These are phyloP conservation scores for Cytospora piceae DNA, from an alignment of 2,329 filamentous ascomycete genomes.

Conservation along the genomic window DNA sequence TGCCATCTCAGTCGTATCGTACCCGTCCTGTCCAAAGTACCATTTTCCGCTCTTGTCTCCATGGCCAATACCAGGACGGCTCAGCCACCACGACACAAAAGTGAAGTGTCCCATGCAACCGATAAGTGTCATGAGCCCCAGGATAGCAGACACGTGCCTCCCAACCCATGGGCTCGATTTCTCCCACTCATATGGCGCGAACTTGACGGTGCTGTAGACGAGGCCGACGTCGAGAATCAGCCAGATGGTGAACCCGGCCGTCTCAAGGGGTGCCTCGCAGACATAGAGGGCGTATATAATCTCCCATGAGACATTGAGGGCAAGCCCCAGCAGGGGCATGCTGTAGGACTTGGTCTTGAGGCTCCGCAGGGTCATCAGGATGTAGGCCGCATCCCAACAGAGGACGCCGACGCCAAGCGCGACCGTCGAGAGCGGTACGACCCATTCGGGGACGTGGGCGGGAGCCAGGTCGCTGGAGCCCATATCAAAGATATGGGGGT, in stretches of 20 bases:
- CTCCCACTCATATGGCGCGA: slow-evolving; percentile 49
- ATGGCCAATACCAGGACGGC: slow-evolving; percentile 44
- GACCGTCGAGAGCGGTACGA: slow-evolving; percentile 42
- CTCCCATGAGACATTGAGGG: slow-evolving; percentile 57
- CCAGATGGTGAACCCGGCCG: slow-evolving; percentile 51
- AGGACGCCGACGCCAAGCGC: slow-evolving; percentile 44
- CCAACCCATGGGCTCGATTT: slow-evolving; percentile 45
- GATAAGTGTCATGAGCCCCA: slow-evolving; percentile 42
- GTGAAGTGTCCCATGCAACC: slow-evolving; percentile 45
- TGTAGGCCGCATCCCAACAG: slow-evolving; percentile 49
- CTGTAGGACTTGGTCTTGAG: slow-evolving; percentile 52
- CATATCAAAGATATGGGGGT: slow-evolving; percentile 37
- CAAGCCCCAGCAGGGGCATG: slow-evolving; percentile 53
- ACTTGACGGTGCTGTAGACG: slow-evolving; percentile 50
- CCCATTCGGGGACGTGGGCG: slow-evolving; percentile 40
- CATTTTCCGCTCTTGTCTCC: slow-evolving; percentile 52
- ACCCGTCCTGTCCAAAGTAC: slow-evolving; percentile 45
- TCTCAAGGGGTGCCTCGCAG: slow-evolving; percentile 48
- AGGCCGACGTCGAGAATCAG: slow-evolving; percentile 53
- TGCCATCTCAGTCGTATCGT: slow-evolving; percentile 54
- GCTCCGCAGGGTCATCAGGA: slow-evolving; percentile 51
- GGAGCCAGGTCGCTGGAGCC: slow-evolving; percentile 46
- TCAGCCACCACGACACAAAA: slow-evolving; percentile 54
- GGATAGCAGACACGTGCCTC: slow-evolving; percentile 44
- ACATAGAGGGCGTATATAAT: slow-evolving; percentile 53